phyloP scores from a whole-genome alignment of 768 basidiomycete species.

The Antrodiella citrinella region DNA sequence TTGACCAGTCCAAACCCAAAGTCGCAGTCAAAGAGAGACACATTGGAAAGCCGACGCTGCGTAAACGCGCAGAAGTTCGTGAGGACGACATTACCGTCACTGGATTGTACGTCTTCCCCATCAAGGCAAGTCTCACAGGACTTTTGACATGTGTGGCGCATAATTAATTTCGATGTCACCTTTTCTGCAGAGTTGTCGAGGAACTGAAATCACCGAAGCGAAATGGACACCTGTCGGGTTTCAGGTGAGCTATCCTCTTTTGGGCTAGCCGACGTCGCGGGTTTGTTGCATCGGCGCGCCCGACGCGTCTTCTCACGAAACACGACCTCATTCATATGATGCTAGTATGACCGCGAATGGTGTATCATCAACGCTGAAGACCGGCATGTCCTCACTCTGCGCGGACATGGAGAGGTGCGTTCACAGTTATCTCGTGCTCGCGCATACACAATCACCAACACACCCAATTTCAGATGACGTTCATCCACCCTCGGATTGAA shows the following conservation, averaged over 20 bases:
- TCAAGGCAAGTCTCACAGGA: background rate
- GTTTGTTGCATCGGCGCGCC: too few species aligned
- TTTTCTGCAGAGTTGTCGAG: constrained; percentile 62
- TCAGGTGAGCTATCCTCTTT: constrained; percentile 56
- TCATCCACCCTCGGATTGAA: constrained; percentile 51
- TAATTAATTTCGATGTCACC: too few species aligned
- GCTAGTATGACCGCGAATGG: constrained; percentile 67
- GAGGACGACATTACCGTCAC: background rate
- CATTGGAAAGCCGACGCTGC: background rate
- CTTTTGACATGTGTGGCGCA: too few species aligned
- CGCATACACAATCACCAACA: background rate
- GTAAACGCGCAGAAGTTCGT: background rate
- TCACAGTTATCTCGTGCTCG: too few species aligned
- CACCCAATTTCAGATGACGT: constrained; percentile 43
- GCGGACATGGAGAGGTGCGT: constrained; percentile 50
- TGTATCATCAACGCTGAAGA: constrained; percentile 53
- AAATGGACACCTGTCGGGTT: constrained; percentile 56
- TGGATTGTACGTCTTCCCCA: background rate
- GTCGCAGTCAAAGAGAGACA: background rate
- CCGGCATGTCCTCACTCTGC: constrained; percentile 54
- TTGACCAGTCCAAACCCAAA: background rate
- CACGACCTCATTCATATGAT: background rate
- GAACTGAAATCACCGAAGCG: constrained; percentile 47
- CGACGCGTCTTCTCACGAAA: background rate
- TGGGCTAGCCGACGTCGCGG: too few species aligned